phyloP scores from a whole-genome alignment of 495 filamentous ascomycete species.

The Mytilinidion resinicola region DNA sequence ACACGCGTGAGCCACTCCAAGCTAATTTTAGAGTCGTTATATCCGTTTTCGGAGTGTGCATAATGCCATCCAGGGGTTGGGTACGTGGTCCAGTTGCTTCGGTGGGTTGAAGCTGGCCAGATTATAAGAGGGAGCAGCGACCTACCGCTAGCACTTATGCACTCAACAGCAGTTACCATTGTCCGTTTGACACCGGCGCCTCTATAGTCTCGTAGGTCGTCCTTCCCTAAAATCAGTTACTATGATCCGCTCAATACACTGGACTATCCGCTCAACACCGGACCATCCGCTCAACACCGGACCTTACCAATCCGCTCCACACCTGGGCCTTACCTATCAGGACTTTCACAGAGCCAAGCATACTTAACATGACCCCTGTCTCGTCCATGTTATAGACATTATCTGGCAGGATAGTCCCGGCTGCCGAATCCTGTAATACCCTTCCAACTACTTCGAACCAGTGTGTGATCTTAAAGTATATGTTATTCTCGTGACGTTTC shows the following conservation, averaged over 20 bases:
- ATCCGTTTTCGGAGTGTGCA: neutral
- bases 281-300: neutral
- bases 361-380: neutral
- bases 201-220: neutral
- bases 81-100: neutral
- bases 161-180: neutral
- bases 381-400: slow-evolving; percentile 1
- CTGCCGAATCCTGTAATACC: neutral
- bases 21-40: neutral
- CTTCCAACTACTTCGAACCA: neutral
- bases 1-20: neutral
- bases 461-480: neutral
- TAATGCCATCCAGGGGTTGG: slow-evolving; percentile 9
- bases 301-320: neutral
- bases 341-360: neutral
- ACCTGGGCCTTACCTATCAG: neutral
- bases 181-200: neutral
- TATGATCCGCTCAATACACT: no score
- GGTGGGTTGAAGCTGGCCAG: neutral
- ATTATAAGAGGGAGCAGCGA: neutral
- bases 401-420: neutral
- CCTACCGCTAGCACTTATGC: neutral
- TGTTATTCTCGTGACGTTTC: slow-evolving; percentile 1
- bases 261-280: no score
- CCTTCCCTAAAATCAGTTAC: neutral